Percentiles rank a stretch among this genome's conserved stretches.
Evolutionary conservation across 1,139 yeast genomes (phyloP).

Genomic region (Suhomyces coccinellae): DNA sequence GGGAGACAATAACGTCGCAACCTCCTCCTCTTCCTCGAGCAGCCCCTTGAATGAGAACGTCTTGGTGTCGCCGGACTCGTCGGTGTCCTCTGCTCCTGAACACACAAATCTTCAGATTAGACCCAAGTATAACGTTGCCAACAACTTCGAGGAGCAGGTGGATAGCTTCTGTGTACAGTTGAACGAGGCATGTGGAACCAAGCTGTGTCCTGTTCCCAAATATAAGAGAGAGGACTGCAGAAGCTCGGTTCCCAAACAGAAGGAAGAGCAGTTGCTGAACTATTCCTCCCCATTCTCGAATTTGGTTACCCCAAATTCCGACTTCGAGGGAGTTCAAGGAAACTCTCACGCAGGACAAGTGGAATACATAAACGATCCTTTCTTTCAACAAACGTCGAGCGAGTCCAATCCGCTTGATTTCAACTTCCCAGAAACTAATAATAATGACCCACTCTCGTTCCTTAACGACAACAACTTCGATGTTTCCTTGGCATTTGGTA

Average conservation of each 20-base stretch:
- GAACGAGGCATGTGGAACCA: constrained; percentile 84
- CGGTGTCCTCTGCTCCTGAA: constrained; percentile 19
- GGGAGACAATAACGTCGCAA: constrained; percentile 39
- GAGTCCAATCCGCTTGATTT: constrained; percentile 12
- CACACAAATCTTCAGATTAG: constrained; percentile 12
- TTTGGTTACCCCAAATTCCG: constrained; percentile 20
- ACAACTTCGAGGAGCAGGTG: constrained; percentile 42
- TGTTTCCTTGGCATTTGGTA: constrained; percentile 48
- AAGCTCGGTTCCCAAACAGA: constrained; percentile 4
- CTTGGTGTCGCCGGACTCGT: constrained; percentile 38
- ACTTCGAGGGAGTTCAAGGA: constrained; percentile 2
- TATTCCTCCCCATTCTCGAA: constrained; percentile 24
- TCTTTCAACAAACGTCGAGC: constrained; percentile 20
- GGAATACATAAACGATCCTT: constrained; percentile 30
- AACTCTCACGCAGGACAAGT: constrained; percentile 1
- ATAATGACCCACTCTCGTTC: constrained; percentile 45
- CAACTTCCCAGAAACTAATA: constrained; percentile 10
- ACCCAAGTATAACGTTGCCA: constrained; percentile 17
- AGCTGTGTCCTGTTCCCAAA: constrained; percentile 66
- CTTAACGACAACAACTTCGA: constrained; percentile 52
- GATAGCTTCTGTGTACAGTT: constrained; percentile 74
- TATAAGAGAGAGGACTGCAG: constrained; percentile 22
- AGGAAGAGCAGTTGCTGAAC: constrained; percentile 8
- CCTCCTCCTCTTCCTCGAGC: constrained; percentile 30
- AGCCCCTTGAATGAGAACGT: constrained; percentile 45